Evolutionary conservation across 805 yeast genomes (phyloP).

Genomic region (Huiozyma sinensis): DNA sequence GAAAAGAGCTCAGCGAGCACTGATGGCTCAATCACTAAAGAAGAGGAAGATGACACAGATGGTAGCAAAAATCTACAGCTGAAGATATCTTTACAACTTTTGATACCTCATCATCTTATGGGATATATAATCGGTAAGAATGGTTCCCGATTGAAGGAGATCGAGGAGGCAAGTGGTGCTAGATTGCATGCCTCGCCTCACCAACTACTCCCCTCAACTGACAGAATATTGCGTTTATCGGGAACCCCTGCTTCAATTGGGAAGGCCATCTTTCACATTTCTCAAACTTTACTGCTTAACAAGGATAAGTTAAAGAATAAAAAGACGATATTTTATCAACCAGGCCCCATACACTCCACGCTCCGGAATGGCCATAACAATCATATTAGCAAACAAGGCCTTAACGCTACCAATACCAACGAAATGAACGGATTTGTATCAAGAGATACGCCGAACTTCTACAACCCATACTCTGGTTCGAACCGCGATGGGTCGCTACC

Average conservation of each 20-base stretch:
- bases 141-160: constrained; percentile 65
- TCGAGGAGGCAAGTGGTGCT: constrained; percentile 75
- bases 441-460: constrained; percentile 1
- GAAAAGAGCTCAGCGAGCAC: not conserved
- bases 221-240: constrained; percentile 53
- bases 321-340: constrained; percentile 25
- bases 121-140: constrained; percentile 74
- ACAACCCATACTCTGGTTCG: constrained; percentile 1
- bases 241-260: constrained; percentile 86
- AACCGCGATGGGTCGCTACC: constrained; percentile 12
- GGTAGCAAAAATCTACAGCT: constrained; percentile 24
- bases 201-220: constrained; percentile 65
- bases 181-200: constrained; percentile 62
- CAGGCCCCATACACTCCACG: constrained; percentile 22
- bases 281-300: constrained; percentile 56
- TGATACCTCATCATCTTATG: constrained; percentile 70
- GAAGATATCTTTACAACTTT: constrained; percentile 45
- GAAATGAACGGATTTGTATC: constrained; percentile 4
- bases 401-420: not conserved
- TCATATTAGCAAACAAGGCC: constrained; percentile 1
- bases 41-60: constrained; percentile 1
- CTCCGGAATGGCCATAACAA: constrained; percentile 7
- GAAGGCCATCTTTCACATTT: constrained; percentile 67
- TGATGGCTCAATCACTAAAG: not conserved
- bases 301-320: constrained; percentile 39